Evolutionary conservation across 2,329 filamentous ascomycete species (phyloP), one percentile per base, ranked within the genome.

Genomic region (Ascochyta viciae-villosae): DNA sequence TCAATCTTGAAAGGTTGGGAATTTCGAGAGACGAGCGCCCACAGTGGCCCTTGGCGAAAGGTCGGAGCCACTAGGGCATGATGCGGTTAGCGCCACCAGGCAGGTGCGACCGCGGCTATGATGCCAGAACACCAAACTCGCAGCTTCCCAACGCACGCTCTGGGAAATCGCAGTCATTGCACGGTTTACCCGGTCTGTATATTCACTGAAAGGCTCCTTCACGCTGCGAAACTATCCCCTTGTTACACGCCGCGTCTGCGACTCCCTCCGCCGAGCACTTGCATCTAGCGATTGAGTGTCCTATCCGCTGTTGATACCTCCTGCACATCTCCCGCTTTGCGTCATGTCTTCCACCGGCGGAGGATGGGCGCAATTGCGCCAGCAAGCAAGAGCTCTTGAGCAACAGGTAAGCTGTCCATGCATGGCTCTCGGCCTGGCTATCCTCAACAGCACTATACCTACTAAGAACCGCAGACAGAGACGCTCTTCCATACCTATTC

Each of bases 341-440:
- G 53, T 59, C 38, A 77, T 77, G 75, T 73, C 75, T 48, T 75
- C 75, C 8, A 77, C 74, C 22, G 75, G 74, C 27, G 75, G 73
- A 35, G 76, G 92, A 79, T 99, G 95, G 95, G 89, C 92, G 71
- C 92, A 97, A 80, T 84, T 98, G 66, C 90, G 95, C 69, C 92
- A 97, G 76, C 94, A 98, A 79, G 91, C 92, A 59, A 85, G 95
- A 69, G 86, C 88, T 40, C 82, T 97, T 60, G 95, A 99, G 77
- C 91, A 89, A 58, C 94, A 98, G 85, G 94, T 96, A 82, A 63
- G 75, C 60, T 40, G 16, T 54, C 24, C 6, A 27, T 27, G 5
- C 41, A 31, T 16, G 12, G 6, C 42, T 48, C 35, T 26, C 53
- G 58, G 62, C 63, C 40, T 62, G 65, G 38, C n/a, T 54, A 41